Base-by-base conservation (phyloP, 352 stramenopile species). In the Pythium volutum region DNA sequence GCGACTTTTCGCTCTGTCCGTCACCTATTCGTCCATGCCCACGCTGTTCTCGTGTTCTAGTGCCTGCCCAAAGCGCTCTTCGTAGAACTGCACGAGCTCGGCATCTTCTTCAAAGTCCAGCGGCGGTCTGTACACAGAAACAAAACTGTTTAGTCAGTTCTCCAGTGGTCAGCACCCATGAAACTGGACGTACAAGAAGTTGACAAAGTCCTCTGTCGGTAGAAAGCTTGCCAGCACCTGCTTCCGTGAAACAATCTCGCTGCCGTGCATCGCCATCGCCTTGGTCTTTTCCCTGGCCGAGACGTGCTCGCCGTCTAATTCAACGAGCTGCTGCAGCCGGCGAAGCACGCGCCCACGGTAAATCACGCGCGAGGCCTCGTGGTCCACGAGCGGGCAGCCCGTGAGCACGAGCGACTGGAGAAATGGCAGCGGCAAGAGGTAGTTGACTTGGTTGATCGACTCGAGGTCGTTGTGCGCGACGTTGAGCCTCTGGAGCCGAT, bases 201-300 rank as follows among this genome's bases (percentile, higher is more conserved):
- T 80, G 43, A 71, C 62, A 42, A 93, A 93, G 51, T 89, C 67
- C 45, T 82, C 65, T 10, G 57, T 59, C 0, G 79, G 74, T 1
- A 93, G 59, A 45, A 83, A 75, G 46, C 75, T 82, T 20, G 75
- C 65, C 12, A 88, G 81, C 53, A 89, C 74, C 20, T 71, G 60
- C n/a, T 74, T 73, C n/a, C 83, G 76, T 7, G 79, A 73, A 29
- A 59, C 68, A 8, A 84, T 59, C 47, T 93, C 83, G 62, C 75
- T 79, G 41, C 83, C 83, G 59, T 93, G 83, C 76, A 93, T 87
- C 18, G 71, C 79, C 14, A 84, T 68, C 22, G 81, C 79, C 59
- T 93, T 93, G 56, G 89, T 73, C 62, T 90, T 90, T 54, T 91
- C 81, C 51, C 82, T 87, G 16, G 76, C 74, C 2, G 76, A 84